Evolutionary conservation across 139 green algal species (phyloP).

Genomic region (Picochlorum sp.): DNA sequence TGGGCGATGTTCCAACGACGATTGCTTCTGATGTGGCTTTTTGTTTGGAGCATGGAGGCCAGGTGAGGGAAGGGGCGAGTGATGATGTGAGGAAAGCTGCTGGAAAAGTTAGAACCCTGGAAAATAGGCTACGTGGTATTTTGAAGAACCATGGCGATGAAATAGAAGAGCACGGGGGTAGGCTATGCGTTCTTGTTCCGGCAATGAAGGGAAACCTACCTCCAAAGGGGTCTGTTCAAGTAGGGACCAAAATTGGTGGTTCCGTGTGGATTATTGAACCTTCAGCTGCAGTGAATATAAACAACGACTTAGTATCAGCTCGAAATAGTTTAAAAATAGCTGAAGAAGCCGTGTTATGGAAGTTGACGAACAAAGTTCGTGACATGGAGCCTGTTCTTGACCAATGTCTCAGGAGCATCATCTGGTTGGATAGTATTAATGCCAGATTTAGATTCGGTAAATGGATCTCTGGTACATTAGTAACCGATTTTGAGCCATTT

Average conservation of each 20-base stretch:
- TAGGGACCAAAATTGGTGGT: conserved; percentile 28
- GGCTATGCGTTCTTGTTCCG: conserved; percentile 47
- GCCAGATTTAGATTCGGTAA: conserved; percentile 47
- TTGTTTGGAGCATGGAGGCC: conserved; percentile 22
- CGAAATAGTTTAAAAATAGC: conserved; percentile 44
- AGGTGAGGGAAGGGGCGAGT: conserved; percentile 42
- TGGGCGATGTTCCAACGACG: conserved; percentile 2
- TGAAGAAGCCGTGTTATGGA: conserved; percentile 67
- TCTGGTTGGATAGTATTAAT: conserved; percentile 49
- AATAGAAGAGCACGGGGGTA: conserved; percentile 42
- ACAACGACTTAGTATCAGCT: conserved; percentile 66
- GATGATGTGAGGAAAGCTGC: conserved; percentile 41
- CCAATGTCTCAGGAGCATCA: conserved; percentile 12
- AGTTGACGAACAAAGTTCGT: conserved; percentile 38
- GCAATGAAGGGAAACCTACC: background rate
- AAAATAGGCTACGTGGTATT: conserved; percentile 35
- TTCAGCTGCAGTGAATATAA: conserved; percentile 48
- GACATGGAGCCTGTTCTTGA: conserved; percentile 16
- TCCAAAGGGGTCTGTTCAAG: conserved; percentile 37
- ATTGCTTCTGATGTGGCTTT: background rate
- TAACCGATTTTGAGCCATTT: conserved; percentile 39
- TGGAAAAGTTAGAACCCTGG: conserved; percentile 25
- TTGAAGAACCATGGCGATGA: conserved; percentile 52
- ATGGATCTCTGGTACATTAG: conserved; percentile 51
- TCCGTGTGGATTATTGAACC: conserved; percentile 55